phyloP scores from a whole-genome alignment of 2,329 filamentous ascomycete species.

The Calonectria hongkongensis region DNA sequence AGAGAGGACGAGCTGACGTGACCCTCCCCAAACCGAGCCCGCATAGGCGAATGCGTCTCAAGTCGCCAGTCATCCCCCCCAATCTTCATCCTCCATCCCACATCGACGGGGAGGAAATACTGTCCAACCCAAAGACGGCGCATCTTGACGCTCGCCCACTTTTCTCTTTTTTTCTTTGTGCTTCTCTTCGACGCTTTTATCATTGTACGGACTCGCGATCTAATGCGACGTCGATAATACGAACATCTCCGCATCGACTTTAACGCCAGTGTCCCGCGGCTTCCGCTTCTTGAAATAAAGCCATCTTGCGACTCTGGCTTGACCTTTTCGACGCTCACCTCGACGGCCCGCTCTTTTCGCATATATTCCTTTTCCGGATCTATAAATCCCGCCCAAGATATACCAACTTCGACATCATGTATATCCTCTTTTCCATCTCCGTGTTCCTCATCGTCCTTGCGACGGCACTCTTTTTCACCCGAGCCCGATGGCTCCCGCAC shows the following conservation, averaged over 20 bases:
- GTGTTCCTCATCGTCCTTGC: conserved; percentile 82
- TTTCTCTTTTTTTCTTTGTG: neutral
- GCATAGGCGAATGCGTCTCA: neutral
- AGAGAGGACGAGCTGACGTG: conserved; percentile 20
- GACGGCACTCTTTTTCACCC: conserved; percentile 88
- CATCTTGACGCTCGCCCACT: neutral
- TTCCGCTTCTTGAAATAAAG: conserved; percentile 32
- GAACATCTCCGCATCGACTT: conserved; percentile 19
- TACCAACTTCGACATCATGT: conserved; percentile 73
- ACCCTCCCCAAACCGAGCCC: neutral
- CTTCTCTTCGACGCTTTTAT: conserved; percentile 1
- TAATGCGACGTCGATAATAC: conserved; percentile 17
- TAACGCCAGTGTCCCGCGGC: conserved; percentile 31
- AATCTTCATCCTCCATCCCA: conserved; percentile 29
- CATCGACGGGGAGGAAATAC: conserved; percentile 22
- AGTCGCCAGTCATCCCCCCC: conserved; percentile 1
- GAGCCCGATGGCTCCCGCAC: conserved; percentile 83
- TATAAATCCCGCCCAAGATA: conserved; percentile 24
- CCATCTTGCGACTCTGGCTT: conserved; percentile 10
- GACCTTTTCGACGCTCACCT: conserved; percentile 5
- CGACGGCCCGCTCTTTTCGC: conserved; percentile 1
- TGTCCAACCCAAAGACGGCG: conserved; percentile 5
- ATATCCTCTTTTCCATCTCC: conserved; percentile 86
- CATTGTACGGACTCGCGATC: neutral
- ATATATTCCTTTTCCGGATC: neutral